Evolutionary conservation across 2,329 filamentous ascomycete genomes (phyloP).

Genomic region (Penicillium hordei): DNA sequence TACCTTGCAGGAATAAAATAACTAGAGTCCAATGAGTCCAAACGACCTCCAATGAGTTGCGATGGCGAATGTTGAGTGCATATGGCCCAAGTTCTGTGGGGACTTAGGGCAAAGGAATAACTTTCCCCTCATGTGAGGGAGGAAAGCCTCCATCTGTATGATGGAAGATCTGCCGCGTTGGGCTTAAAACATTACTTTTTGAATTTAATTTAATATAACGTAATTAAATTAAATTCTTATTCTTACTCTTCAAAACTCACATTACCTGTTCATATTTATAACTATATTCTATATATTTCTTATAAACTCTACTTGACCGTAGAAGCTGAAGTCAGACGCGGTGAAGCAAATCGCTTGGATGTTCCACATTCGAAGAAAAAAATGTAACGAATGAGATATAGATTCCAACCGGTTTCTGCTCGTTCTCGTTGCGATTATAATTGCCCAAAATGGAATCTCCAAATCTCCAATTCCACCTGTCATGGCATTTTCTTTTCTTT

Average conservation of each 20-base stretch:
- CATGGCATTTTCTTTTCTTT: slow-evolving; percentile 15
- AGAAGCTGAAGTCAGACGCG: slow-evolving; percentile 11
- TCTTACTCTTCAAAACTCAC: background rate
- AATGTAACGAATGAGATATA: background rate
- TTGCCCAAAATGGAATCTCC: background rate
- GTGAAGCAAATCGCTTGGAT: background rate
- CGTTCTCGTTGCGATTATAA: background rate
- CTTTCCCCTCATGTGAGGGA: slow-evolving; percentile 6
- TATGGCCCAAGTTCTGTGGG: background rate
- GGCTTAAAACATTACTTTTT: background rate
- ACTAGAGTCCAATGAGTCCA: background rate
- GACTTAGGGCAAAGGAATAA: slow-evolving; percentile 3
- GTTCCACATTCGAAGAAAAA: background rate
- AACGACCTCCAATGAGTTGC: background rate
- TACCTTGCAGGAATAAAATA: slow-evolving; percentile 18
- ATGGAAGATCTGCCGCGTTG: background rate
- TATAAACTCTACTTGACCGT: slow-evolving; percentile 19
- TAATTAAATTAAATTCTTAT: background rate
- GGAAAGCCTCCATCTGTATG: background rate
- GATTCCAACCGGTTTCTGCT: background rate
- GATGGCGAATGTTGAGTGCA: background rate
- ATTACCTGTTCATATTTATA: background rate
- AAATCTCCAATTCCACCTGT: slow-evolving; percentile 5
- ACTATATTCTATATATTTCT: background rate
- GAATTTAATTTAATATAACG: background rate